Base-by-base conservation (phyloP, 768 basidiomycete species). In the Cystobasidium ongulense region DNA sequence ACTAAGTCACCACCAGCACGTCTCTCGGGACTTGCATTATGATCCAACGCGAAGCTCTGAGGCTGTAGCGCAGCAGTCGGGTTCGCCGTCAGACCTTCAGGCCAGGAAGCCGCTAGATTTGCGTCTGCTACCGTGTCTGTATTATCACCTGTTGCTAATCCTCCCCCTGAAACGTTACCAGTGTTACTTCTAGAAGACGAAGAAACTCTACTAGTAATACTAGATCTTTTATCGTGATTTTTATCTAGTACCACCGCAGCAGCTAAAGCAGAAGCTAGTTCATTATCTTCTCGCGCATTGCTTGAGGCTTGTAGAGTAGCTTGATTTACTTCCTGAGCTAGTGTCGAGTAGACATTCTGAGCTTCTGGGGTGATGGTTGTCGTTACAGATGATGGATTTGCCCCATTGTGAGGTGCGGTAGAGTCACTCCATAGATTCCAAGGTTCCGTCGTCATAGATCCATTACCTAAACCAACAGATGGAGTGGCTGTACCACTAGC, bases 381-480 rank as follows among this genome's bases (percentile, higher is more conserved):
- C 7, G 61, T 11, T 7, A 27, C 33, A 4, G 21, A 8, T 11
- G 61, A 8, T 23, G 61, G 4, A 8, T 7, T 31, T 10, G 11
- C 15, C 31, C 64, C 35, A 33, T 4, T 8, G 36, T 11, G 23
- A 38, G 68, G 68, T 15, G 43, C 52, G 39, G 61, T 63, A 7
- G 61, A 50, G 50, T 73, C 72, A 15, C 31, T 52, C 61, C 72
- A 75, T 54, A 75, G 54, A 54, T 68, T 71, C 74, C 74, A 75
- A 27, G 74, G 74, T 27, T 75, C 67, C 8, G 7, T 35, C 7
- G 25, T 31, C 67, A 75, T 54, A 18, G n/a, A 38, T 57, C 59
- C 66, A 46, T 63, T 59, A 29, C 53, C 74, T 31, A 53, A 52
- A 10, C 36, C 66, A 3, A 59, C 68, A 11, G 71, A 46, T 39